These are phyloP conservation scores for Xylaria sp. DNA, from an alignment of 2,329 filamentous ascomycete genomes.

Conservation along the genomic window DNA sequence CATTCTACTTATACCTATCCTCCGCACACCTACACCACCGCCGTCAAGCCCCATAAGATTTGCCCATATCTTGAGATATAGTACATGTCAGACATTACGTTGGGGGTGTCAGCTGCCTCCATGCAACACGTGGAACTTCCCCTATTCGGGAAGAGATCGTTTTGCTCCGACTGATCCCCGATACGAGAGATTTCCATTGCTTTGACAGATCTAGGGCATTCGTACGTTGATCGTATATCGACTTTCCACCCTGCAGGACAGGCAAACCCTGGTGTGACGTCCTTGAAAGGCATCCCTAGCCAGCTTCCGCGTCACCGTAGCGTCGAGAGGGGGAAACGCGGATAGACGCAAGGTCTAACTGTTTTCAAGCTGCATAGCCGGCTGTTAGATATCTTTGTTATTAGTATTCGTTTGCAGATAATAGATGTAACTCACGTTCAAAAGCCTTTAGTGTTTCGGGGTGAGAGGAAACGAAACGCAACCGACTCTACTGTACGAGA, in stretches of 20 bases:
- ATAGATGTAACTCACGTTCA: slow-evolving; percentile 1
- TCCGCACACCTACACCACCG: background rate
- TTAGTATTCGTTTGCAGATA: background rate
- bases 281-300: slow-evolving; percentile 1
- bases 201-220: background rate
- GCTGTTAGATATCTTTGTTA: background rate
- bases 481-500: background rate
- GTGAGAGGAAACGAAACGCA: background rate
- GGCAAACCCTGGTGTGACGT: background rate
- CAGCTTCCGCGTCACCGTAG: background rate
- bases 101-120: slow-evolving; percentile 1
- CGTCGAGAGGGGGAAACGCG: background rate
- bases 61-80: background rate
- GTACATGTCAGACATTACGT: background rate
- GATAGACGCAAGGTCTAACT: background rate
- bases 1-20: background rate
- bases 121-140: slow-evolving; percentile 9
- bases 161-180: background rate
- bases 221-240: background rate
- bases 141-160: slow-evolving; percentile 12
- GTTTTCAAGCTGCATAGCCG: background rate
- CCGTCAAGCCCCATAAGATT: background rate
- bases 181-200: background rate
- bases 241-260: background rate
- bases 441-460: background rate